A percentile compares a stretch with the other conserved stretches of the same genome.
phyloP scores from a whole-genome alignment of 106 monocot genomes.

The Dioscorea alata region DNA sequence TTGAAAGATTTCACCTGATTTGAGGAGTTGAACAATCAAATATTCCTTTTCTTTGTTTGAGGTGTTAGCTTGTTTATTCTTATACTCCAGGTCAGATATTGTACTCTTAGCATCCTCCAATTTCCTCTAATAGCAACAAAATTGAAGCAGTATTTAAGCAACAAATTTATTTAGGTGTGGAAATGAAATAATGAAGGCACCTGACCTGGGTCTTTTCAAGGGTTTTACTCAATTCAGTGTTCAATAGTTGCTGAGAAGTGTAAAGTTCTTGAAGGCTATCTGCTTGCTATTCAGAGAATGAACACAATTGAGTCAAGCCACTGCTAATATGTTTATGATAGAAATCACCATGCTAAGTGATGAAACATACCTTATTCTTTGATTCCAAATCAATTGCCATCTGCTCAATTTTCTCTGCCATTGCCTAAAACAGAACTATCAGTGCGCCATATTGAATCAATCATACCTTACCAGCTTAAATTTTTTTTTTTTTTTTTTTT shows the following conservation, averaged over 20 bases:
- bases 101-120: conserved; percentile 35
- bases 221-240: conserved; percentile 44
- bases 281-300: conserved; percentile 44
- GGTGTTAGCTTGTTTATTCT: conserved; percentile 42
- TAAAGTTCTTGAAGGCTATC: conserved; percentile 66
- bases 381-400: conserved; percentile 64
- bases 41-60: conserved; percentile 66
- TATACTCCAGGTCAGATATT: conserved; percentile 45
- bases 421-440: conserved; percentile 24
- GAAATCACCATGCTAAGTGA: not conserved
- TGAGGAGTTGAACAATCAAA: conserved; percentile 56
- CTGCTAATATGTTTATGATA: not conserved
- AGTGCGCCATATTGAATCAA: too few relatives aligned
- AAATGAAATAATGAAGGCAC: not conserved
- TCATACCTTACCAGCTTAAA: too few relatives aligned
- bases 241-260: conserved; percentile 41
- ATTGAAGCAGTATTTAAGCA: conserved; percentile 1
- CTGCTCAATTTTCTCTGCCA: conserved; percentile 70
- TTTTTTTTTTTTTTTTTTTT: not conserved
- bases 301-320: not conserved
- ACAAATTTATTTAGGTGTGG: not conserved
- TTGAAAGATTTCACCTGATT: conserved; percentile 39
- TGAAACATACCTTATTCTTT: conserved; percentile 61
- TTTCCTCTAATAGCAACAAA: conserved; percentile 30
- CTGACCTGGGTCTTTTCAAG: conserved; percentile 58